Base-by-base conservation (phyloP, 169 alveolate genomes). In the Eimeria acervulina region DNA sequence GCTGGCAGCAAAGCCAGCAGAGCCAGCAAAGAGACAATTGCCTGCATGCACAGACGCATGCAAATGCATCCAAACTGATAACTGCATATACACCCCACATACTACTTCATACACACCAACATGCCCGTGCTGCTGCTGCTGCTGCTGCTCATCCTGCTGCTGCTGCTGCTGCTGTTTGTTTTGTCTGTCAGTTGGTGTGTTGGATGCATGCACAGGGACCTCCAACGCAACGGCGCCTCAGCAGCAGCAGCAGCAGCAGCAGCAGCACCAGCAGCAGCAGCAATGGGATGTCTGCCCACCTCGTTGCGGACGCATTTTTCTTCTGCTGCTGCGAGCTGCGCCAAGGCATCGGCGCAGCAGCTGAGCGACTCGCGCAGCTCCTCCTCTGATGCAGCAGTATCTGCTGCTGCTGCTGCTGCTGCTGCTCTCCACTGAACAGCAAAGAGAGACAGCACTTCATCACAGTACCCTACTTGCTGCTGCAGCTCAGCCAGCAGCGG, bases 381-480 rank as follows among this genome's bases (percentile, higher is more conserved):
- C 6, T n/a, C 59, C 23, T 28, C 80, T 4, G 74, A 31, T 55
- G 93, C 66, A 8, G 66, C 66, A 13, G 66, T 55, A 19, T 55
- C 66, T 55, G 66, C 66, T 55, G 93, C 93, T 55, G 93, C 93
- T 31, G 78, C 52, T 38, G 51, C 33, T n/a, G 91, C 95, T n/a
- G 78, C 95, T 33, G 81, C 36, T 13, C 95, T 38, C 95, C 95
- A 91, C 51, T 91, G 95, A 59, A 74, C 95, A 26, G 95, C 95
- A 40, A 91, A 55, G 1, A 78, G 47, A 5, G 72, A 74, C 8
- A 91, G 68, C 19, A 91, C 44, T 55, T 91, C 91, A 47, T 91
- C 95, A 28, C 91, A 12, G 33, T 76, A 52, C 5, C 31, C 51
- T 2, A 21, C 47, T 26, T 66, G 51, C 83, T 76, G 91, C 91